Conservation (phyloP, 805 yeast genomes). For the Candida verbasci region DNA sequence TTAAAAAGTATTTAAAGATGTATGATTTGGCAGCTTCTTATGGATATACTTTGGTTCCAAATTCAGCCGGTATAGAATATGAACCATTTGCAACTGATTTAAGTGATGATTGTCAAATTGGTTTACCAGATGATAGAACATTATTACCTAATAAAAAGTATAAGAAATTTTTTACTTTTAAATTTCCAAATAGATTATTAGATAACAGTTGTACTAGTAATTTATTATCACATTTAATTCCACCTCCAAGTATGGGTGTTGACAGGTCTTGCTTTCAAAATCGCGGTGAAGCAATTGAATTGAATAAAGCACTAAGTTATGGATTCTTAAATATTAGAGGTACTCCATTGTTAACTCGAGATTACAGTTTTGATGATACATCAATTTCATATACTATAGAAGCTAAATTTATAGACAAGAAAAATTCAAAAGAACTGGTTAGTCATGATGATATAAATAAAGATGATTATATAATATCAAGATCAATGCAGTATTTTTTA, state of each 20-base stretch:
- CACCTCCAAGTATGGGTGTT: constrained; percentile 42
- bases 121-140: constrained; percentile 46
- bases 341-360: constrained; percentile 49
- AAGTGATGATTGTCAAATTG: constrained; percentile 44
- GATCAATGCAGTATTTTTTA: constrained; percentile 31
- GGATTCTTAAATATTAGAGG: constrained; percentile 49
- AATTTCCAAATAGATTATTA: constrained; percentile 49
- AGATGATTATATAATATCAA: constrained; percentile 33
- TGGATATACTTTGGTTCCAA: constrained; percentile 45
- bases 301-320: constrained; percentile 47
- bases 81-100: constrained; percentile 40
- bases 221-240: constrained; percentile 33
- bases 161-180: constrained; percentile 56
- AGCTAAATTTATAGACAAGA: constrained; percentile 50
- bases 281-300: constrained; percentile 28
- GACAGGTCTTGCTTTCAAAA: constrained; percentile 34
- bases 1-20: constrained; percentile 55
- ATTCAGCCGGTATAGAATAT: constrained; percentile 47
- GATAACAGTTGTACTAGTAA: constrained; percentile 50
- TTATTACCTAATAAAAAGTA: constrained; percentile 47
- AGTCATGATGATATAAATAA: constrained; percentile 32
- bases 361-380: constrained; percentile 39
- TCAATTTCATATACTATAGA: constrained; percentile 51
- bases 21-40: constrained; percentile 57
- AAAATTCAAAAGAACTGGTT: constrained; percentile 26